phyloP scores from a whole-genome alignment of 345 rosid genomes.

The Excoecaria cochinchinensis region DNA sequence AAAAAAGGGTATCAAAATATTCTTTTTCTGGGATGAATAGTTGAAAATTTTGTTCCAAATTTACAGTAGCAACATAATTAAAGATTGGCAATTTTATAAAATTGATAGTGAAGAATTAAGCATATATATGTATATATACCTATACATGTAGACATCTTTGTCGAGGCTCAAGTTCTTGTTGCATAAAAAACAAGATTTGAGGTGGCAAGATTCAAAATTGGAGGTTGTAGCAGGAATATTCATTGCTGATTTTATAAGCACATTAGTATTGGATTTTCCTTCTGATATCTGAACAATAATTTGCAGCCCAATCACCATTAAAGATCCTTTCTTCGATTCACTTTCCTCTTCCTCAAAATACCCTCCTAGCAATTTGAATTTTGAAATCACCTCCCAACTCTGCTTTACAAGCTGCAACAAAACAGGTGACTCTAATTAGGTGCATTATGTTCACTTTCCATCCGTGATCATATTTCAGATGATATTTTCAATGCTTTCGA shows the following conservation, averaged over 20 bases:
- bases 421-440: background rate
- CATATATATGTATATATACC: slow-evolving; percentile 27
- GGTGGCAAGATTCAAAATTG: slow-evolving; percentile 36
- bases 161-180: slow-evolving; percentile 42
- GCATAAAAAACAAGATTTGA: slow-evolving; percentile 63
- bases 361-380: slow-evolving; percentile 13
- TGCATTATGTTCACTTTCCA: too few relatives aligned
- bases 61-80: too few relatives aligned
- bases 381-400: slow-evolving; percentile 10
- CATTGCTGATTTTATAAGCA: slow-evolving; percentile 45
- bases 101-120: background rate
- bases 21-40: too few relatives aligned
- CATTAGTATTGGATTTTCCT: slow-evolving; percentile 27
- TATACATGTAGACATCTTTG: slow-evolving; percentile 85
- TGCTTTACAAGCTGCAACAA: too few relatives aligned
- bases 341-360: background rate
- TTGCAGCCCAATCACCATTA: slow-evolving; percentile 53
- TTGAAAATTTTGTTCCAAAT: too few relatives aligned
- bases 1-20: too few relatives aligned
- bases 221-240: slow-evolving; percentile 11
- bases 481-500: too few relatives aligned
- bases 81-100: too few relatives aligned
- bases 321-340: slow-evolving; percentile 6
- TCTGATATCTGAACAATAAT: slow-evolving; percentile 34
- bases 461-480: too few relatives aligned